These are phyloP conservation scores for Aureobasidium sp. DNA, from an alignment of 2,329 filamentous ascomycete species.

Conservation along the genomic window DNA sequence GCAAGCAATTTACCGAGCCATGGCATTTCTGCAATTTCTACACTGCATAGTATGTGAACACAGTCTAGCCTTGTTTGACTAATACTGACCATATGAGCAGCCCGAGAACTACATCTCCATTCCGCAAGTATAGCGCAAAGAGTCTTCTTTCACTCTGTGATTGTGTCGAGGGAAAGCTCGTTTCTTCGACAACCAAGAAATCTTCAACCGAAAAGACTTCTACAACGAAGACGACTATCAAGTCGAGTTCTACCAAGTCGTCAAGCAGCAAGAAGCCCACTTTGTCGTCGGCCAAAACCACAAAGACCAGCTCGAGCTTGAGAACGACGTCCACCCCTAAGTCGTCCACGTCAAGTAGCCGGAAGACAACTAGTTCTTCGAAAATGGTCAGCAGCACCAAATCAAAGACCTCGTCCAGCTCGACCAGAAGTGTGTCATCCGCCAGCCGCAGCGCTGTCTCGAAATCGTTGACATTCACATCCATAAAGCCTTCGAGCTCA, in stretches of 20 bases:
- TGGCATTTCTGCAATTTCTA: background rate
- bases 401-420: no score
- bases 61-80: no score
- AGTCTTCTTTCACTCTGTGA: background rate
- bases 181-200: background rate
- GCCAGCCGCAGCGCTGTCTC: no score
- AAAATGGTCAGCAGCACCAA: no score
- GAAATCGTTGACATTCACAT: no score
- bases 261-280: background rate
- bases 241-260: background rate
- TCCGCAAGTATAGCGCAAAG: background rate
- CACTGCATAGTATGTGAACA: background rate
- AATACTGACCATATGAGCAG: background rate
- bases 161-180: background rate
- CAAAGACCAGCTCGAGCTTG: background rate
- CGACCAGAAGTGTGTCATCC: no score
- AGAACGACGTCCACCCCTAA: background rate
- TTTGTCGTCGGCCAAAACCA: background rate
- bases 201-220: background rate
- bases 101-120: background rate
- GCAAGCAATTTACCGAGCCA: background rate
- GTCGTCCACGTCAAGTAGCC: background rate
- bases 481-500: no score
- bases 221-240: background rate
- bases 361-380: no score